Percentiles rank a stretch among this genome's conserved stretches.
Conservation (phyloP, 495 filamentous ascomycete genomes). For the Staphylotrichum longicolle region DNA sequence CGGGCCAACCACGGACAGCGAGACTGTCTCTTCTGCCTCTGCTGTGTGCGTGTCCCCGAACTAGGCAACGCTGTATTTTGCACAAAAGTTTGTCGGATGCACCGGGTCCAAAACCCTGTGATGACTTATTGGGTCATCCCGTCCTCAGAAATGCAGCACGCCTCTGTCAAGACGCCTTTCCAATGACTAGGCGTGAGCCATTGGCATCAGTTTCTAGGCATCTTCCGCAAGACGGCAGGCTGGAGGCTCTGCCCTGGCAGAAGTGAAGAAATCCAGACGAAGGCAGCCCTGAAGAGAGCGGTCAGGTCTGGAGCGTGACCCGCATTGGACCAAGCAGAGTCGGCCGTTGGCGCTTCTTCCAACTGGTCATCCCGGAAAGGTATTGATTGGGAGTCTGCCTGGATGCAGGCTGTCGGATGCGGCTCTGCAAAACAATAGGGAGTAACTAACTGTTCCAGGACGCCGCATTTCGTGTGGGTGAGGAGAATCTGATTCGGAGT, state of each 20-base stretch:
- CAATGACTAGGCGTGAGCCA: too few relatives aligned
- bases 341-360: too few relatives aligned
- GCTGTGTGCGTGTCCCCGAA: not conserved
- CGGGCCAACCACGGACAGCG: too few relatives aligned
- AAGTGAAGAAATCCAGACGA: too few relatives aligned
- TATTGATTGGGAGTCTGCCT: not conserved
- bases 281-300: not conserved
- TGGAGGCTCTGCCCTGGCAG: too few relatives aligned
- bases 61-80: constrained; percentile 3
- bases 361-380: too few relatives aligned
- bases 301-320: too few relatives aligned
- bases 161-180: too few relatives aligned
- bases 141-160: not conserved
- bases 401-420: not conserved
- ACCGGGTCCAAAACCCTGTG: not conserved
- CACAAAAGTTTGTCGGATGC: not conserved
- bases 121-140: constrained; percentile 2
- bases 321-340: too few relatives aligned
- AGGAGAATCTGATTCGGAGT: not conserved
- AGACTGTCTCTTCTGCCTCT: not conserved
- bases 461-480: not conserved
- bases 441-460: not conserved
- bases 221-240: too few relatives aligned
- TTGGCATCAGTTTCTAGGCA: too few relatives aligned
- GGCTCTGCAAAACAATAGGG: not conserved